Evolutionary conservation across 805 yeast genomes (phyloP).

Genomic region (Candida palmyrensis): DNA sequence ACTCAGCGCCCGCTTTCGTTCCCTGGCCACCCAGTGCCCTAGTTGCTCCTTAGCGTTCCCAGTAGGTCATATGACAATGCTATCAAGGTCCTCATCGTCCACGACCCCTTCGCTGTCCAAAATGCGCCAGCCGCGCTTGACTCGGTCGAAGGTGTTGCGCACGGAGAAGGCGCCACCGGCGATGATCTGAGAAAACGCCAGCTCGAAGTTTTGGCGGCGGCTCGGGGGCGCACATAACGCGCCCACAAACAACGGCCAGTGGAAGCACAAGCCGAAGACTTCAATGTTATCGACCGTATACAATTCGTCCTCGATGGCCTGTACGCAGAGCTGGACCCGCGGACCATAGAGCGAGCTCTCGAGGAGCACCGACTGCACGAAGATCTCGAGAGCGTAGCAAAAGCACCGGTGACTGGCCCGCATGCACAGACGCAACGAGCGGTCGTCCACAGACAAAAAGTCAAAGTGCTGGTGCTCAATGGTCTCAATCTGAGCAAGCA

Average conservation of each 20-base stretch:
- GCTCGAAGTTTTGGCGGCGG: neutral
- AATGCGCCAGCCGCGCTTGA: constrained; percentile 1
- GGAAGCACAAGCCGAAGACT: neutral
- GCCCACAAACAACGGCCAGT: constrained; percentile 4
- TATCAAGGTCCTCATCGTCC: constrained; percentile 4
- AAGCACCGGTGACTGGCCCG: constrained; percentile 3
- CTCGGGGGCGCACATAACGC: constrained; percentile 2
- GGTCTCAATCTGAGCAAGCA: neutral
- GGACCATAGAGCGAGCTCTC: constrained; percentile 3
- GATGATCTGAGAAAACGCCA: neutral
- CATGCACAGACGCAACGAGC: constrained; percentile 3
- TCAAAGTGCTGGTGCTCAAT: constrained; percentile 1
- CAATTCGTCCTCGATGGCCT: constrained; percentile 2
- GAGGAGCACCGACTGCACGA: constrained; percentile 1
- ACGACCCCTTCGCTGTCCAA: constrained; percentile 3
- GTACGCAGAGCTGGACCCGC: constrained; percentile 2
- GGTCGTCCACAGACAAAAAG: constrained; percentile 2
- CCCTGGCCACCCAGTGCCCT: too few relatives aligned
- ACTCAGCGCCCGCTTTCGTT: too few relatives aligned
- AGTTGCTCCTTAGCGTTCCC: too few relatives aligned
- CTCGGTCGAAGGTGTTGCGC: constrained; percentile 2
- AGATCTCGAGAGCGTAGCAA: constrained; percentile 2
- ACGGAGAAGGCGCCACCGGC: constrained; percentile 1
- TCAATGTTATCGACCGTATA: neutral
- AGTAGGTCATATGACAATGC: neutral